Percentiles rank a stretch among this genome's conserved stretches.
Conservation (phyloP, 2,329 filamentous ascomycete genomes). For the Epichloe brachyelytri region DNA sequence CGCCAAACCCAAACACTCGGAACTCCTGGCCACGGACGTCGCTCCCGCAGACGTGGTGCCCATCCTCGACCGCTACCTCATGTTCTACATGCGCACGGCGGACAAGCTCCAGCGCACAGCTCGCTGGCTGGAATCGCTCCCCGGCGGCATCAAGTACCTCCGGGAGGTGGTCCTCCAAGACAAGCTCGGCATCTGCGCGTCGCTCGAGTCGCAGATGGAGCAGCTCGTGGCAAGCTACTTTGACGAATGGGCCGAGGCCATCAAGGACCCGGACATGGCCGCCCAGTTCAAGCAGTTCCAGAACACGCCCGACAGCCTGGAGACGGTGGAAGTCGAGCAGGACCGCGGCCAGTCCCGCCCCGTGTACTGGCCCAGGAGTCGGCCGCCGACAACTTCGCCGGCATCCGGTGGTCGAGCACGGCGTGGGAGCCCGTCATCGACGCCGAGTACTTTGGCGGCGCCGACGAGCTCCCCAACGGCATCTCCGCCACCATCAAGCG, state of each 20-base stretch:
- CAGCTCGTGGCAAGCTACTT: slow-evolving; percentile 74
- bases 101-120: slow-evolving; percentile 84
- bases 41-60: slow-evolving; percentile 69
- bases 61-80: slow-evolving; percentile 77
- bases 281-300: slow-evolving; percentile 70
- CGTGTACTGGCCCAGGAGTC: slow-evolving; percentile 64
- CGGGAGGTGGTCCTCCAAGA: slow-evolving; percentile 74
- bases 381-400: slow-evolving; percentile 58
- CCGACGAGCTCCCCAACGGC: slow-evolving; percentile 53
- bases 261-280: slow-evolving; percentile 53
- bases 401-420: slow-evolving; percentile 47
- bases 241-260: slow-evolving; percentile 81
- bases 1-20: slow-evolving; percentile 68
- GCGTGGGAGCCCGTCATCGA: slow-evolving; percentile 72
- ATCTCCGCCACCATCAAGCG: slow-evolving; percentile 69
- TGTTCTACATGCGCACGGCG: slow-evolving; percentile 88
- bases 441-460: slow-evolving; percentile 52
- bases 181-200: slow-evolving; percentile 71
- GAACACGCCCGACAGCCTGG: slow-evolving; percentile 61
- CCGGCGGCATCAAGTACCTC: slow-evolving; percentile 73
- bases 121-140: slow-evolving; percentile 73
- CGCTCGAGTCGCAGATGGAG: slow-evolving; percentile 79
- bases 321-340: slow-evolving; percentile 54
- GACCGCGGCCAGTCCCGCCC: slow-evolving; percentile 66
- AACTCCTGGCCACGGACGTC: slow-evolving; percentile 77